These are phyloP conservation scores for Ogataea paraovalis DNA, from an alignment of 805 yeast species.

Conservation along the genomic window DNA sequence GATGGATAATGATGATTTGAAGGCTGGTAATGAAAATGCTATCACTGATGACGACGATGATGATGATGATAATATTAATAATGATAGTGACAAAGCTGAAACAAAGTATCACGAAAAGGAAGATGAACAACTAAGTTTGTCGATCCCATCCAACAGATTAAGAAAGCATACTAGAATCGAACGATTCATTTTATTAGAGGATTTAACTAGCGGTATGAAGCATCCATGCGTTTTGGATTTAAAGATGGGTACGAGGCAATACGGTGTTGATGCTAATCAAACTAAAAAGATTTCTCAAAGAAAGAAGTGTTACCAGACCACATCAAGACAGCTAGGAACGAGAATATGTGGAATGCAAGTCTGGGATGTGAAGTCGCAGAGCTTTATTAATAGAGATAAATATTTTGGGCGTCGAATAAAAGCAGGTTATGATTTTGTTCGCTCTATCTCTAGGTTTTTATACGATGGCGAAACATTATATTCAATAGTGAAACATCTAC, in stretches of 20 bases:
- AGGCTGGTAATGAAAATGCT: constrained; percentile 9
- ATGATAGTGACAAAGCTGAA: no score
- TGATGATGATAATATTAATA: constrained; percentile 1
- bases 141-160: constrained; percentile 3
- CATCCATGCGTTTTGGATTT: constrained; percentile 90
- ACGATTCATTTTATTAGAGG: constrained; percentile 84
- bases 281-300: constrained; percentile 76
- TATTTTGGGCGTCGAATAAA: constrained; percentile 82
- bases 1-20: constrained; percentile 9
- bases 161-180: constrained; percentile 53
- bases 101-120: neutral
- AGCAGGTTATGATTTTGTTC: constrained; percentile 73
- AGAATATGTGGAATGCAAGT: constrained; percentile 94
- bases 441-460: constrained; percentile 68
- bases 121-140: constrained; percentile 1
- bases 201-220: constrained; percentile 75
- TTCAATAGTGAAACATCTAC: constrained; percentile 65
- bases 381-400: constrained; percentile 74
- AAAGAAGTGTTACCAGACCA: constrained; percentile 74
- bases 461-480: constrained; percentile 64
- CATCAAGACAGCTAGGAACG: constrained; percentile 80
- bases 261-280: constrained; percentile 84
- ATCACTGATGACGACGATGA: constrained; percentile 15
- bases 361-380: constrained; percentile 47
- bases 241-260: constrained; percentile 98